A percentile compares a stretch with the other conserved stretches of the same genome.
Conservation (phyloP, 139 green algal genomes). For the Raphidocelis subcapitata region DNA sequence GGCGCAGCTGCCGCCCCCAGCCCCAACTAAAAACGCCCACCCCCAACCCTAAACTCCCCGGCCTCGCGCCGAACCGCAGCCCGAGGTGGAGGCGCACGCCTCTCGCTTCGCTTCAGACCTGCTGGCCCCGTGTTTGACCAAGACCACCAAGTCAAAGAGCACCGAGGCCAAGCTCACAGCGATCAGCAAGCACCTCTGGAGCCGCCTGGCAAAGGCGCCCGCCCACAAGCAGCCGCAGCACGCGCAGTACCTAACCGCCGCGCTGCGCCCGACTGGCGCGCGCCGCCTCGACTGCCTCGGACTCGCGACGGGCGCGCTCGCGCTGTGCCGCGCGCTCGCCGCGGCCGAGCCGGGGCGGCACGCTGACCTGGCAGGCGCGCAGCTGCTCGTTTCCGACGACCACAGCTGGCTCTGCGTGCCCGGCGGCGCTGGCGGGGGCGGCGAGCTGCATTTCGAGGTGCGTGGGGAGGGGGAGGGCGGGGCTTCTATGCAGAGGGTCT, state of each 20-base stretch:
- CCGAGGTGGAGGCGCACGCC: neutral
- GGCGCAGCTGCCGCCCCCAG: neutral
- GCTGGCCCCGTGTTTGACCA: neutral
- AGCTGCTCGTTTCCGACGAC: constrained; percentile 30
- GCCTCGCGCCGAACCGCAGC: neutral
- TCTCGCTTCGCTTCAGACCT: neutral
- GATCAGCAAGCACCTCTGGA: constrained; percentile 18
- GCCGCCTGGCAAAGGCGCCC: constrained; percentile 22
- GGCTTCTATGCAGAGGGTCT: too few species aligned
- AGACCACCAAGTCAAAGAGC: too few species aligned
- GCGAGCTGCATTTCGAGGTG: neutral
- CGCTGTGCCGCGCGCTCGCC: constrained; percentile 7
- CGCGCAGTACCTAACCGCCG: constrained; percentile 19
- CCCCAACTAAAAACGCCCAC: neutral
- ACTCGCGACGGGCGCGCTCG: constrained; percentile 24
- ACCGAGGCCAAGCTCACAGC: constrained; percentile 20
- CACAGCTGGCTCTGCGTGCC: constrained; percentile 21
- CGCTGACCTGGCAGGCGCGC: constrained; percentile 10
- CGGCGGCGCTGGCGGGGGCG: neutral
- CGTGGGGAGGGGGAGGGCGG: too few species aligned
- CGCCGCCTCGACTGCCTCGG: constrained; percentile 25
- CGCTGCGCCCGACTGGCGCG: constrained; percentile 3
- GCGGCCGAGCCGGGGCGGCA: neutral
- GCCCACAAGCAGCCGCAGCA: constrained; percentile 32
- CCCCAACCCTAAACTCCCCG: neutral